Conservation (phyloP, 2,329 filamentous ascomycete species). For the Clarireedia paspali region DNA sequence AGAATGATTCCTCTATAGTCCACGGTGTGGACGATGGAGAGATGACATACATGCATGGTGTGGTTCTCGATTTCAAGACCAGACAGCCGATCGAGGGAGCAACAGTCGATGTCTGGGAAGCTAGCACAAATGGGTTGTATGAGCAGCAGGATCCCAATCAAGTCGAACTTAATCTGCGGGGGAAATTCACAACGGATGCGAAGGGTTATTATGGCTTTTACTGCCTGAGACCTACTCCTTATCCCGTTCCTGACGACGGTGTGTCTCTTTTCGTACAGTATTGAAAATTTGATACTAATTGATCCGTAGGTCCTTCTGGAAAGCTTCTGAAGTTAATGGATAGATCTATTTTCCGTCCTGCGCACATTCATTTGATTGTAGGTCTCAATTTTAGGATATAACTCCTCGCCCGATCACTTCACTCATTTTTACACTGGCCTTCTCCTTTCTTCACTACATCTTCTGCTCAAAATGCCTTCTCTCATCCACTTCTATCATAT, state of each 20-base stretch:
- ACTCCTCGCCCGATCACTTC: no score
- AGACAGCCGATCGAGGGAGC: slow-evolving; percentile 49
- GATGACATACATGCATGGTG: slow-evolving; percentile 49
- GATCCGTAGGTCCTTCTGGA: slow-evolving; percentile 43
- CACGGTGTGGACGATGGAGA: slow-evolving; percentile 42
- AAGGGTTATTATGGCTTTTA: slow-evolving; percentile 48
- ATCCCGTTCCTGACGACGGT: slow-evolving; percentile 29
- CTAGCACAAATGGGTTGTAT: slow-evolving; percentile 48
- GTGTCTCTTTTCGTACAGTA: background rate
- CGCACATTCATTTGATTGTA: slow-evolving; percentile 56
- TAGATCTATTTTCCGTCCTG: slow-evolving; percentile 52
- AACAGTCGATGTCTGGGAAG: slow-evolving; percentile 56
- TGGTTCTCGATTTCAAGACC: slow-evolving; percentile 44
- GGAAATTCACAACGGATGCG: slow-evolving; percentile 50
- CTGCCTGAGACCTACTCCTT: slow-evolving; percentile 39
- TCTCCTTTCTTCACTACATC: background rate
- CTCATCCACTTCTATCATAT: background rate
- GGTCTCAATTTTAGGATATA: slow-evolving; percentile 17
- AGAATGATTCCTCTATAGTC: slow-evolving; percentile 49
- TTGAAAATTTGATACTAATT: background rate
- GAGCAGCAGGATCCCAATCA: slow-evolving; percentile 58
- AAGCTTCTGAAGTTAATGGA: slow-evolving; percentile 50
- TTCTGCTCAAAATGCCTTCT: no score
- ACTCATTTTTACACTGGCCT: background rate
- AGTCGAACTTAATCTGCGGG: slow-evolving; percentile 54